Evolutionary conservation across 805 yeast genomes (phyloP).

Genomic region (Scheffersomyces spartinae): DNA sequence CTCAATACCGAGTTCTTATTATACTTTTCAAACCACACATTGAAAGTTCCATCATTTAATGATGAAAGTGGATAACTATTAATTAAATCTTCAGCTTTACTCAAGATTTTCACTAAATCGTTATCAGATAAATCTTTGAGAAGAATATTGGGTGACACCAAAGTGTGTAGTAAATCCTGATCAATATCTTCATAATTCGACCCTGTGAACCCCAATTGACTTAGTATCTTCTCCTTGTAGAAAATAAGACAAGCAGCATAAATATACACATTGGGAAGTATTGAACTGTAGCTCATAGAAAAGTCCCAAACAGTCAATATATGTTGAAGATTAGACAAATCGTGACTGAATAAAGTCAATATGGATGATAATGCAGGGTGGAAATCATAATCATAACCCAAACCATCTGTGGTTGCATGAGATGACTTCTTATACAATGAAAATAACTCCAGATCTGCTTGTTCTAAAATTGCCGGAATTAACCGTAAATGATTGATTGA

Average conservation of each 20-base stretch:
- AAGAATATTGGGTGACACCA: conserved; percentile 20
- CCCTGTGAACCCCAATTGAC: conserved; percentile 7
- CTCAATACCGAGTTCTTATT: conserved; percentile 20
- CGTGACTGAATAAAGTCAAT: conserved; percentile 72
- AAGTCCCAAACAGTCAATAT: conserved; percentile 60
- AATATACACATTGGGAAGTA: conserved; percentile 43
- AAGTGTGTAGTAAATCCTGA: conserved; percentile 21
- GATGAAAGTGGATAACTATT: conserved; percentile 10
- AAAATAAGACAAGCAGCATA: conserved; percentile 44
- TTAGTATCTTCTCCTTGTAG: conserved; percentile 33
- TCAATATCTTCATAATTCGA: conserved; percentile 8
- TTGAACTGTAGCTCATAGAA: conserved; percentile 44
- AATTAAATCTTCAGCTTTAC: conserved; percentile 14
- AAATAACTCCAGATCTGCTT: conserved; percentile 35
- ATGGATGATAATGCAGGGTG: conserved; percentile 66
- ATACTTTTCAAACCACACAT: conserved; percentile 23
- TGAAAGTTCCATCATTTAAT: conserved; percentile 13
- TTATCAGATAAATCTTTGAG: conserved; percentile 16
- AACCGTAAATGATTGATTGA: conserved; percentile 55
- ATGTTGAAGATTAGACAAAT: conserved; percentile 35
- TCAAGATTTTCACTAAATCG: conserved; percentile 15
- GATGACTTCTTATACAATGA: conserved; percentile 28
- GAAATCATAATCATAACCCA: conserved; percentile 22
- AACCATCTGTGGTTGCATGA: conserved; percentile 14
- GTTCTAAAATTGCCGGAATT: conserved; percentile 49